phyloP scores from a whole-genome alignment of 306 rosid species.

The Astragalus membranaceus region DNA sequence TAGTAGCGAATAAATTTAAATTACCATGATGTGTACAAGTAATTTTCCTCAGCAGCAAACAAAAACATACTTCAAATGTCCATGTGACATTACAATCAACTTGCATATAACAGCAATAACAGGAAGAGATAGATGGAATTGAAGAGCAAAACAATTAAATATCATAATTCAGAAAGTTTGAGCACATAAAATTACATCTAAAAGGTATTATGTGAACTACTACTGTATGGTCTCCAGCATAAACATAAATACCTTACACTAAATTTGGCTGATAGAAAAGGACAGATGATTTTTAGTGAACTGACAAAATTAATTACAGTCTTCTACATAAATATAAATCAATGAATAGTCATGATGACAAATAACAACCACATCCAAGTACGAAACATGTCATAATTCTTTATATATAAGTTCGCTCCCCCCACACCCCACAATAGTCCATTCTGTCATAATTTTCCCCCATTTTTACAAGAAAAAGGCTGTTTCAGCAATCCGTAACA shows the following conservation, averaged over 20 bases:
- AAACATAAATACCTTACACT: background rate
- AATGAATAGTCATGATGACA: background rate
- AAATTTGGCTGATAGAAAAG: background rate
- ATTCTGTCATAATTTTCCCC: background rate
- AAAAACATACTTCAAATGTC: background rate
- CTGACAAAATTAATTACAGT: background rate
- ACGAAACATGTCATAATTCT: conserved; percentile 2
- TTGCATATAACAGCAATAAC: background rate
- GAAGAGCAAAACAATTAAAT: background rate
- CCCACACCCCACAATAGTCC: background rate
- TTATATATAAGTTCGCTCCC: background rate
- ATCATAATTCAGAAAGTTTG: background rate
- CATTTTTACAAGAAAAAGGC: background rate
- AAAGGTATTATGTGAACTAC: background rate
- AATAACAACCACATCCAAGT: background rate
- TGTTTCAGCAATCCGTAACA: background rate
- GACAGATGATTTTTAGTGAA: background rate
- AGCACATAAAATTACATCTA: background rate
- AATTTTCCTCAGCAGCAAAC: background rate
- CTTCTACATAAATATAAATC: background rate
- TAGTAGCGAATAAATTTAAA: background rate
- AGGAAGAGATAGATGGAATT: background rate
- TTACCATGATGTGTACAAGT: background rate
- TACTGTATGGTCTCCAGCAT: background rate
- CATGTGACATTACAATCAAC: background rate